Base-by-base conservation (phyloP, 495 filamentous ascomycete genomes). In the Aspergillus nidulans region DNA sequence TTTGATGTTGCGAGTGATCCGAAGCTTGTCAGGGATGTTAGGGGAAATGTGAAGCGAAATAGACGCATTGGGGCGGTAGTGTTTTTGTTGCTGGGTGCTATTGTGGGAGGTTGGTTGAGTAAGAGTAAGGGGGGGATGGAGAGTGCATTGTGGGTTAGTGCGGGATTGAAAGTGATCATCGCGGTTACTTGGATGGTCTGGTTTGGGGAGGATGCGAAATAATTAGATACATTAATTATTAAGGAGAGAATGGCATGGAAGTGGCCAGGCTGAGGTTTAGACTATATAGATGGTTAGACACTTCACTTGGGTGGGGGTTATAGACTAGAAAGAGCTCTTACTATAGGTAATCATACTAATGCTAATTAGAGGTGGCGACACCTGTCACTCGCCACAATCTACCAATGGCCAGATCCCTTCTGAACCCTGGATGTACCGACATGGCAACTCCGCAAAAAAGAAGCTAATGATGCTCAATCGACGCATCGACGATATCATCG, bases 1-100 rank as follows among this genome's bases (percentile, higher is more conserved):
- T 86, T 83, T 60, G 86, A 89, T 59, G 69, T 90, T 47, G 77
- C 81, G 7, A 80, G 79, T 12, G 83, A 89, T 57, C 79, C 81
- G 16, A 67, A 75, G 24, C 59, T 87, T 10, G 57, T 76, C 0
- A 70, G 62, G 2, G 70, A 66, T 15, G 69, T 47, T 0, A 38
- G 39, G 18, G 49, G 44, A 39, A 50, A 62, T 57, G 49, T 42
- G 13, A 58, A 59, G 47, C 19, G 57, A n/a, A 55, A 59, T 52
- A 26, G 57, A 15, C 24, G 57, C 7, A 36, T 59, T 5, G 57
- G 52, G 18, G 52, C 40, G 0, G 57, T 59, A 3, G 57, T 55
- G 19, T 32, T 51, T 47, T 52, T 59, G 52, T n/a, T 59, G n/a
- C 3, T 59, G n/a, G 57, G 57, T 2, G 57, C 57, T 15, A 55